These are phyloP conservation scores for Scytalidium sp. DNA, from an alignment of 2,329 filamentous ascomycete genomes.

Conservation along the genomic window DNA sequence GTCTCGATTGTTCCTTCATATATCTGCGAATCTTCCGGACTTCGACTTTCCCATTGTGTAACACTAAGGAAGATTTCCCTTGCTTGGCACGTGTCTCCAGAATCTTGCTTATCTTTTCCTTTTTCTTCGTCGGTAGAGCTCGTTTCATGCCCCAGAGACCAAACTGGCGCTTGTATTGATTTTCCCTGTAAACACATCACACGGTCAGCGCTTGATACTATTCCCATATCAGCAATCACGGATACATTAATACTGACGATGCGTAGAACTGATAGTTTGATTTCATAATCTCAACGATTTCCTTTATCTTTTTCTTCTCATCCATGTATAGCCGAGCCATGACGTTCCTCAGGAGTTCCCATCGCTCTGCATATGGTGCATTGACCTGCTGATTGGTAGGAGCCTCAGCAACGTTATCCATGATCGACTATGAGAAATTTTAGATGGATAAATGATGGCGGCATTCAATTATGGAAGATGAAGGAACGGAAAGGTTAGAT, in stretches of 20 bases:
- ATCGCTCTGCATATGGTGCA: slow-evolving; percentile 12
- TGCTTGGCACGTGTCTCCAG: slow-evolving; percentile 8
- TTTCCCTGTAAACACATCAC: slow-evolving; percentile 5
- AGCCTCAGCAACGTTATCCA: slow-evolving; percentile 5
- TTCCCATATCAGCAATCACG: neutral
- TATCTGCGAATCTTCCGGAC: slow-evolving; percentile 9
- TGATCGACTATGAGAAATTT: no score
- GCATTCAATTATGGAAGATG: no score
- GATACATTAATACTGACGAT: slow-evolving; percentile 5
- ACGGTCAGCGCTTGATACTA: slow-evolving; percentile 4
- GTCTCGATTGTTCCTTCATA: slow-evolving; percentile 8
- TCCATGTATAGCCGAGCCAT: slow-evolving; percentile 9
- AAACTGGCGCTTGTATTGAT: slow-evolving; percentile 12
- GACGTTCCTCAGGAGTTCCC: slow-evolving; percentile 8
- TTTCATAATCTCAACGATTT: slow-evolving; percentile 10
- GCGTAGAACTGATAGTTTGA: slow-evolving; percentile 9
- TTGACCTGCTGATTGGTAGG: slow-evolving; percentile 6
- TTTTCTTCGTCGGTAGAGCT: slow-evolving; percentile 9
- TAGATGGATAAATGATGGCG: no score
- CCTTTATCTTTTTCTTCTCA: slow-evolving; percentile 5
- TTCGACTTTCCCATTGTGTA: slow-evolving; percentile 9
- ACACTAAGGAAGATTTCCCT: slow-evolving; percentile 8
- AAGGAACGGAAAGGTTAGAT: no score
- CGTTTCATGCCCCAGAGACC: slow-evolving; percentile 7
- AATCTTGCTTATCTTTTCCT: slow-evolving; percentile 2